Base-by-base conservation (phyloP, 495 filamentous ascomycete genomes). In the Xylaria telfairii region DNA sequence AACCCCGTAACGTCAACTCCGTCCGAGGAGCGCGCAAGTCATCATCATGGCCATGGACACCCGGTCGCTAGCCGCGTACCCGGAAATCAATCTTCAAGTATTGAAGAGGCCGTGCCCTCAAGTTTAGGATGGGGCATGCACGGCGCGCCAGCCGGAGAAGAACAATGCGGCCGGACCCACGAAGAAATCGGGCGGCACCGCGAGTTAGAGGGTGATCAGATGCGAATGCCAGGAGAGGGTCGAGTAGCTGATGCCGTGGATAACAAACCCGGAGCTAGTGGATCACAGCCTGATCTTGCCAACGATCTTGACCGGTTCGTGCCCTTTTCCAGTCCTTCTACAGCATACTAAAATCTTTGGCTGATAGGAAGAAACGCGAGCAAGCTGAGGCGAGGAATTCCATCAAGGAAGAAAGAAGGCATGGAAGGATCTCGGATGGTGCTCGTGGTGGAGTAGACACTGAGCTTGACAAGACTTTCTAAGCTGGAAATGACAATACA, bases 161-260 rank as follows among this genome's bases (percentile, higher is more conserved):
- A 77, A 65, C 70, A 59, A 13, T 57, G 57, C 65, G 72, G 77
- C n/a, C 68, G 74, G 57, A 62, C 72, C 51, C 19, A 78, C 76
- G 68, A 78, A 82, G 42, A 65, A 28, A 72, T 74, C 39, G 73
- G 72, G 13, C 66, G 76, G 8, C 81, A 84, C 65, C 71, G 78
- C 0, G 87, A 89, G 21, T 85, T 85, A 12, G 89, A 88, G 6
- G 76, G 74, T 42, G 72, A 73, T 0, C 84, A 90, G 70, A 88
- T 90, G 83, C 80, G 83, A 30, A 80, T 85, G 34, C 79, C 83
- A 0, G 77, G 79, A 6, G 88, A 90, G 67, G 89, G 88, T 4
- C 80, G 86, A 28, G 86, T 90, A 46, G 87, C 87, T 2, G 73
- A 79, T 30, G 80, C 81, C 0, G 86, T 88, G 1, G 70, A 82